Conservation (phyloP, 2,329 filamentous ascomycete genomes). For the Aureobasidium lini region DNA sequence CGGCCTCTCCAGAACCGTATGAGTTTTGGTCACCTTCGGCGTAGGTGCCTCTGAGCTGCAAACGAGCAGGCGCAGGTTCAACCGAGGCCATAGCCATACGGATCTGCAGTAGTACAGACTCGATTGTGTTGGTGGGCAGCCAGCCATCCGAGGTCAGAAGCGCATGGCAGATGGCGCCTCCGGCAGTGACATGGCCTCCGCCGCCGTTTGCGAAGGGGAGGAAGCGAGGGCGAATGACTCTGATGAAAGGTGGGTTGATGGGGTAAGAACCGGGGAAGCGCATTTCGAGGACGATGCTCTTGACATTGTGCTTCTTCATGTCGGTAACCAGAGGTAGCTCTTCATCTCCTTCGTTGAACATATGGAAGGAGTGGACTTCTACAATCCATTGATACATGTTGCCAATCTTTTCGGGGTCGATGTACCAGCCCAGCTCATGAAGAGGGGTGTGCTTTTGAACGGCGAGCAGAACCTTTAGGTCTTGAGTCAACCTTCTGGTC, state of each 20-base stretch:
- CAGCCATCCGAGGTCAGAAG: conserved; percentile 48
- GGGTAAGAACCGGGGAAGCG: conserved; percentile 73
- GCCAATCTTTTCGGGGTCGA: conserved; percentile 56
- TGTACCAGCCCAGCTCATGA: conserved; percentile 74
- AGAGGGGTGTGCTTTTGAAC: conserved; percentile 54
- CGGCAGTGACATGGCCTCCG: conserved; percentile 76
- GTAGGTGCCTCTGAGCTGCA: conserved; percentile 34
- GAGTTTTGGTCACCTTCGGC: conserved; percentile 15
- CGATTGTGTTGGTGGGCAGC: conserved; percentile 64
- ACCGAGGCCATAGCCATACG: conserved; percentile 63
- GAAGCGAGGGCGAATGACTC: conserved; percentile 72
- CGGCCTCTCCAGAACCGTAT: conserved; percentile 63
- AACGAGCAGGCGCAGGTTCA: conserved; percentile 65
- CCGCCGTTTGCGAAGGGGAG: conserved; percentile 63
- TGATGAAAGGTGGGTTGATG: conserved; percentile 72
- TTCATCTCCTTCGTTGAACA: conserved; percentile 21
- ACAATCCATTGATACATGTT: conserved; percentile 91
- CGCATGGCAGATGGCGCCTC: conserved; percentile 62
- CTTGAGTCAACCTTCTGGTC: conserved; percentile 55
- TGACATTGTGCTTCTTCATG: conserved; percentile 55
- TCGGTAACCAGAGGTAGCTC: conserved; percentile 63
- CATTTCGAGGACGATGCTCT: conserved; percentile 71
- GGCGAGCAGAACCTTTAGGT: conserved; percentile 57
- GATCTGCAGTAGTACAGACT: conserved; percentile 74
- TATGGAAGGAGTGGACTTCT: conserved; percentile 70